Evolutionary conservation across 2,329 filamentous ascomycete species (phyloP).

Genomic region (Fusarium sp.): DNA sequence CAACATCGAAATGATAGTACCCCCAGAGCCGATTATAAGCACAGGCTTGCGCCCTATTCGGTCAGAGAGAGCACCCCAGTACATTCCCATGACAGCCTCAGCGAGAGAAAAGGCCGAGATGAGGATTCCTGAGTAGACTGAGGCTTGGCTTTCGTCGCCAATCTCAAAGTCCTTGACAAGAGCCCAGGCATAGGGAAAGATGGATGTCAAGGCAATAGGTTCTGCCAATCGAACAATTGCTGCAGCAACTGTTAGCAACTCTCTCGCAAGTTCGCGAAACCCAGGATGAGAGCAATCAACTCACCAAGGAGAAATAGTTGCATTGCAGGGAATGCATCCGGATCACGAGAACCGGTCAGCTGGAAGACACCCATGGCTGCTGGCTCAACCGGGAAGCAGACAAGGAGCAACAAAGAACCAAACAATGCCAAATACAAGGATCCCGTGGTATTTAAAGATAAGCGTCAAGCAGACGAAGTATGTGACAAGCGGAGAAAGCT

Average conservation of each 20-base stretch:
- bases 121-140: constrained; percentile 87
- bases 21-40: constrained; percentile 82
- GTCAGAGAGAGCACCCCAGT: constrained; percentile 88
- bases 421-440: constrained; percentile 6
- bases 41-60: constrained; percentile 87
- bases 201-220: constrained; percentile 91
- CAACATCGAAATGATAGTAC: constrained; percentile 85
- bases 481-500: not conserved
- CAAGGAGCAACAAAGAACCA: constrained; percentile 7
- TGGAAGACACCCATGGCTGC: constrained; percentile 65
- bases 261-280: constrained; percentile 84
- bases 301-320: constrained; percentile 89
- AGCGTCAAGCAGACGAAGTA: not conserved
- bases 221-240: constrained; percentile 94
- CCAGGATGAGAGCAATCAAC: constrained; percentile 45
- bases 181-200: constrained; percentile 92
- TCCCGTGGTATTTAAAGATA: constrained; percentile 9
- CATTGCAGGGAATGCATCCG: constrained; percentile 81
- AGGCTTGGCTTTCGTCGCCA: constrained; percentile 79
- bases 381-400: constrained; percentile 31
- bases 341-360: constrained; percentile 67
- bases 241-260: constrained; percentile 51
- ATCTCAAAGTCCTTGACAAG: constrained; percentile 82
- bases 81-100: constrained; percentile 87
- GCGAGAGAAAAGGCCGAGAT: constrained; percentile 88